Evolutionary conservation across 2,329 filamentous ascomycete species (phyloP), one percentile per base, ranked within the genome.

Genomic region (Exserohilum rostratum): DNA sequence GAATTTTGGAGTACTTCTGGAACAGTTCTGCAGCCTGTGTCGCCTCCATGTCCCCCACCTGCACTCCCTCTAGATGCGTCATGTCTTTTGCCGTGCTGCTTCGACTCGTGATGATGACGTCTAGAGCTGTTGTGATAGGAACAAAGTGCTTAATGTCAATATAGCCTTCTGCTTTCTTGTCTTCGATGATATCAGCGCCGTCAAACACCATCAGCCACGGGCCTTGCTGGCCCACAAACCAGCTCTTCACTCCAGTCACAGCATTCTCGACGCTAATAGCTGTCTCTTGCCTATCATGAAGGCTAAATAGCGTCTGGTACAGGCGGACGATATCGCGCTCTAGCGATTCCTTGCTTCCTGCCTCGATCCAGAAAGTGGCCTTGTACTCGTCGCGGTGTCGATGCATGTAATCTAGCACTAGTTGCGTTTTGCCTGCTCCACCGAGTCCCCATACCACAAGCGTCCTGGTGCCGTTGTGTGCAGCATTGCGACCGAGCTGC

Each of bases 331-430:
- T 60, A 57, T 65, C 64, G 29, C 62, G 58, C 53, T 66, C 62
- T 10, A 65, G 44, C 34, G 62, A 55, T 44, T 62, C 60, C n/a
- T 61, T 62, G 31, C 50, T 51, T 3, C 61, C 57, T 12, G 64
- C 61, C 47, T 67, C 61, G 10, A 68, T 54, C 64, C 63, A 66
- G 48, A 67, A 65, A 2, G 46, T 57, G 6, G 63, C 57, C 12
- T 47, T 54, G 44, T 68, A 68, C 33, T 34, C 33, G 4, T 3
- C 33, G 12, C n/a, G 12, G n/a, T 34, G n/a, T 6, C 15, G 12
- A 1, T 7, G n/a, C 33, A n/a, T 7, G 33, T 34, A 34, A n/a
- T 6, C 33, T 15, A 34, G 13, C 33, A 15, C 33, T n/a, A 34
- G 33, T 15, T 34, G 13, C 33, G 33, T 17, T n/a, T 34, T 34